Evolutionary conservation across 768 basidiomycete genomes (phyloP), one percentile per base, ranked within the genome.

Genomic region (Leccinum uliginosum): DNA sequence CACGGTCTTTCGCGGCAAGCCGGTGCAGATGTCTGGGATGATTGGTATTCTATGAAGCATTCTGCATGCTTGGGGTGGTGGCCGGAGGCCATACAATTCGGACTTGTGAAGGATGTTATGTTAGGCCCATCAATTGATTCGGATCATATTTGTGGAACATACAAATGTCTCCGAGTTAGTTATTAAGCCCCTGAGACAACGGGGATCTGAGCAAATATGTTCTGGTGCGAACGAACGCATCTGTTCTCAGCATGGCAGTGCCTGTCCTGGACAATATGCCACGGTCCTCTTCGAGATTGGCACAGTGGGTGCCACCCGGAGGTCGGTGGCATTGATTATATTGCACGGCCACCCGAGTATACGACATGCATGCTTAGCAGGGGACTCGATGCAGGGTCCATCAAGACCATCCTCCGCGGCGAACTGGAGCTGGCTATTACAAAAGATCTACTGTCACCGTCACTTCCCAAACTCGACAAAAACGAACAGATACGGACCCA

Each of bases 381-480:
- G 15, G 44, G 10, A 34, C 34, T 6, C 34, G 44, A n/a, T 35
- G 34, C 27, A n/a, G 14, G 21, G 32, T n/a, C 54, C 34, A 21
- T 34, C 26, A 7, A 44, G 30, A 32, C 14, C 19, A 44, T 50
- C 46, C 45, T 51, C 51, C 27, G 58, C 38, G 51, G 45, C 15
- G 23, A 17, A n/a, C n/a, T 38, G 45, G 38, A 30, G 44, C 12
- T 23, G 17, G 38, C 34, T 19, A 10, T 17, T 38, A 15, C 23
- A 35, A 34, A 8, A 32, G 19, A 21, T 27, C 10, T 10, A 17
- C 12, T 27, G 24, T 14, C 38, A 44, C 56, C 46, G 8, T 34
- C 38, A 34, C 34, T 21, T 56, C 23, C n/a, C 32, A 51, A 58
- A 58, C 54, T 29, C 38, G 44, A 17, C 23, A 32, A 50, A 43